phyloP scores from a whole-genome alignment of 306 rosid genomes.

The Prunus kanzakura region DNA sequence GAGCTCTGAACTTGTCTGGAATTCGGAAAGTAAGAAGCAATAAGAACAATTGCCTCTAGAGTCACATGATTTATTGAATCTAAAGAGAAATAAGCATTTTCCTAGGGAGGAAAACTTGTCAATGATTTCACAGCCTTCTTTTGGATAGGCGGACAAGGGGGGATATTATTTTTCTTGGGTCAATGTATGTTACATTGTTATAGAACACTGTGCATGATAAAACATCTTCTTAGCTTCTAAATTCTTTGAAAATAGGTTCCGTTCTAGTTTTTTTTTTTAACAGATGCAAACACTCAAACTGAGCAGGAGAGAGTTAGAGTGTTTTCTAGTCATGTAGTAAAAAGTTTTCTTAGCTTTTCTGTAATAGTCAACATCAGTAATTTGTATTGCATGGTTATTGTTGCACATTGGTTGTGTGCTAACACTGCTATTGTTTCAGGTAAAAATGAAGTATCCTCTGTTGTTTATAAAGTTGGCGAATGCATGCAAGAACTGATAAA shows the following conservation, averaged over 20 bases:
- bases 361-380: not conserved
- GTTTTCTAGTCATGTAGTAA: not conserved
- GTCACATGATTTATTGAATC: not conserved
- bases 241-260: not conserved
- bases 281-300: not conserved
- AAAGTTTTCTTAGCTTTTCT: not conserved
- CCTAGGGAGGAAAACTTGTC: not conserved
- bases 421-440: constrained; percentile 53
- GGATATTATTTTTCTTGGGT: not conserved
- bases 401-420: constrained; percentile 23
- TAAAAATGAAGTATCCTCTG: constrained; percentile 65
- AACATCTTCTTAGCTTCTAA: not conserved
- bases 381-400: constrained; percentile 7
- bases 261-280: not conserved
- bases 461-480: constrained; percentile 86
- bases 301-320: not conserved
- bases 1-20: not conserved
- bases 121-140: not conserved
- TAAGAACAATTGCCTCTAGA: not conserved
- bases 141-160: not conserved
- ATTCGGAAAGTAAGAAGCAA: not conserved
- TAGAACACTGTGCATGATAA: not conserved
- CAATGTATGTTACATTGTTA: not conserved
- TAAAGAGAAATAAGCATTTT: not conserved
- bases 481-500: constrained; percentile 90